Evolutionary conservation across 129 eudicot genomes (phyloP).

Genomic region (Ambrosia artemisiifolia): DNA sequence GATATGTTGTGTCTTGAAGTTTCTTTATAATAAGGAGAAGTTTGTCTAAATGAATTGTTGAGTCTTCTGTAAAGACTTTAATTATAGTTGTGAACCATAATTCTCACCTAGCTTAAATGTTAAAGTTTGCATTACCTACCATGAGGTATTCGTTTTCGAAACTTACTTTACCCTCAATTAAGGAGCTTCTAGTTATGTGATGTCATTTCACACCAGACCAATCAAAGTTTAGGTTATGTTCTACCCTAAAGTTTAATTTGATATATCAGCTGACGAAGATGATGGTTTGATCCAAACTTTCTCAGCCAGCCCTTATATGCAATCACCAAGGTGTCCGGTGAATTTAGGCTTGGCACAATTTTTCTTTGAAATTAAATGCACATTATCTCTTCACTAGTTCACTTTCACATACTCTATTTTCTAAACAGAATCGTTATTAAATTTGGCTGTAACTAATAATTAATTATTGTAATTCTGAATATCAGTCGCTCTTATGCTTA

Average conservation of each 20-base stretch:
- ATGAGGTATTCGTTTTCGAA: too few species aligned
- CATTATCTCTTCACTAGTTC: too few species aligned
- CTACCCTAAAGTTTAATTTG: not conserved
- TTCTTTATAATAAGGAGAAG: not conserved
- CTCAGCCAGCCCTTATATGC: not conserved
- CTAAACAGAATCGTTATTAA: slow-evolving; percentile 6
- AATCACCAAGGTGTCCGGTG: slow-evolving; percentile 18
- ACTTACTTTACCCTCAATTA: not conserved
- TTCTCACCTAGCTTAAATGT: slow-evolving; percentile 8
- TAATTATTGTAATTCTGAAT: not conserved
- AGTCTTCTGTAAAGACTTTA: not conserved
- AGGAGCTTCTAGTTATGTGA: slow-evolving; percentile 5
- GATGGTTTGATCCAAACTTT: slow-evolving; percentile 2
- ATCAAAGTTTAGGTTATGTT: not conserved
- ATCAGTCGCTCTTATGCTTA: slow-evolving; percentile 2
- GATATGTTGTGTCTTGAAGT: not conserved
- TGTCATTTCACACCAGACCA: not conserved
- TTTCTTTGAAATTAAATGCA: too few species aligned
- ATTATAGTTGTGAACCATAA: slow-evolving; percentile 1
- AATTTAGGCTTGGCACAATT: too few species aligned
- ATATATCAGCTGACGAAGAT: not conserved
- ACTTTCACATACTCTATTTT: not conserved
- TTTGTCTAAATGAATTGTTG: not conserved
- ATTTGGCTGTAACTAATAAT: not conserved
- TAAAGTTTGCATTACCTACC: not conserved